Evolutionary conservation across 1,284 basidiomycete genomes (phyloP).

Genomic region (Naganishia cerealis): DNA sequence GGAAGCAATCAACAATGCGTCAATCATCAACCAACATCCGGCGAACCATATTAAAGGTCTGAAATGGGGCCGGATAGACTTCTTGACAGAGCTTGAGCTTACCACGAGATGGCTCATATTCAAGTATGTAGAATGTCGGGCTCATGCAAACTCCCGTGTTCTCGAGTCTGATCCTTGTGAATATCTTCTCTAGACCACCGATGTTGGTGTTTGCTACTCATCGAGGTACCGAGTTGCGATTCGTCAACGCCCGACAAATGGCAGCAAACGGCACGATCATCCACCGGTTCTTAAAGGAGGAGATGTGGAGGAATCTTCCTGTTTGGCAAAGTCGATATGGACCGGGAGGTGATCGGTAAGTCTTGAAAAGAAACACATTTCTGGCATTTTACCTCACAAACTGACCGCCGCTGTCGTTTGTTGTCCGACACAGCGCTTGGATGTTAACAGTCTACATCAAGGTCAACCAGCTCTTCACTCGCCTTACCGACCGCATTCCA

Average conservation of each 20-base stretch:
- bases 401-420: not conserved
- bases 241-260: constrained; percentile 39
- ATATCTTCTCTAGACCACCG: constrained; percentile 41
- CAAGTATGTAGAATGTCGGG: constrained; percentile 38
- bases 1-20: constrained; percentile 41
- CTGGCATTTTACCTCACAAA: not conserved
- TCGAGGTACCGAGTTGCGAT: constrained; percentile 41
- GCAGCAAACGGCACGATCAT: constrained; percentile 38
- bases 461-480: constrained; percentile 31
- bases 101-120: constrained; percentile 46
- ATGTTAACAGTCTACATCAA: constrained; percentile 38
- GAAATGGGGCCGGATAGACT: constrained; percentile 47
- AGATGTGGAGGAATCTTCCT: constrained; percentile 39
- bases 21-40: constrained; percentile 26
- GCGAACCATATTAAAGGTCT: constrained; percentile 23
- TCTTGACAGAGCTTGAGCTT: constrained; percentile 41
- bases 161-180: not conserved
- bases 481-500: constrained; percentile 39
- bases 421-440: constrained; percentile 35
- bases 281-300: constrained; percentile 38
- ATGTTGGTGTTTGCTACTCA: constrained; percentile 45
- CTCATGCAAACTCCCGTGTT: not conserved
- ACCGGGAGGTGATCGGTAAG: constrained; percentile 43
- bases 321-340: constrained; percentile 40
- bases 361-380: constrained; percentile 13